phyloP scores from a whole-genome alignment of 2,329 filamentous ascomycete species.

The Claviceps africana region DNA sequence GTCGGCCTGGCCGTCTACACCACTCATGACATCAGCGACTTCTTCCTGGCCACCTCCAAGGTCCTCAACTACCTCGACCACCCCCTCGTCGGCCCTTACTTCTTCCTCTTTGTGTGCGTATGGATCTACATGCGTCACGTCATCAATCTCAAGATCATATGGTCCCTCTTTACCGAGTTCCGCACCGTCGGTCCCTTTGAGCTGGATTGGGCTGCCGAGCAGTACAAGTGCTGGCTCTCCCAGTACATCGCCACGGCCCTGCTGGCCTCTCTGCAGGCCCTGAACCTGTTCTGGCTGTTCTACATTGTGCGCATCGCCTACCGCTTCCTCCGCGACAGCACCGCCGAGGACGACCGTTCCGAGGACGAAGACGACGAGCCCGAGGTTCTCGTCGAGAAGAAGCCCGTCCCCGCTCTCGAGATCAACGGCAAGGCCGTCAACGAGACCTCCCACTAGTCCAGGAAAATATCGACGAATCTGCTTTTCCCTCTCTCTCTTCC shows the following conservation, averaged over 20 bases:
- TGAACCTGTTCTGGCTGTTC: conserved; percentile 74
- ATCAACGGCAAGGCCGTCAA: conserved; percentile 11
- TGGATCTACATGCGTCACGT: conserved; percentile 90
- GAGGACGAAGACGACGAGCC: conserved; percentile 48
- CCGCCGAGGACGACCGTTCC: conserved; percentile 56
- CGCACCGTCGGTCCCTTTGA: conserved; percentile 59
- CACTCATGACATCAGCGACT: conserved; percentile 87
- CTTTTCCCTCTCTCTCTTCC: too few species aligned
- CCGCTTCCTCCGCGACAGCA: conserved; percentile 48
- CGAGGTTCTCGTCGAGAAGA: conserved; percentile 19
- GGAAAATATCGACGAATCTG: too few species aligned
- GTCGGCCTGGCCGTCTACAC: conserved; percentile 89
- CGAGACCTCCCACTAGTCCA: conserved; percentile 1
- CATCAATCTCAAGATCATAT: conserved; percentile 65
- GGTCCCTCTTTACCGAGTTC: conserved; percentile 62
- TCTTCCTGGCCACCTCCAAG: conserved; percentile 91
- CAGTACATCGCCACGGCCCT: conserved; percentile 54
- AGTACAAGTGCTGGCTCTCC: conserved; percentile 62
- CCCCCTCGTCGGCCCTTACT: conserved; percentile 68
- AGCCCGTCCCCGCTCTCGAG: conserved; percentile 10
- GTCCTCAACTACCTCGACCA: conserved; percentile 81
- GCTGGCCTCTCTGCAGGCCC: conserved; percentile 52
- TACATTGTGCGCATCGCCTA: conserved; percentile 64
- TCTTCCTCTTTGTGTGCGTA: conserved; percentile 62
- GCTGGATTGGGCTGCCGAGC: conserved; percentile 60